Evolutionary conservation across 140 eudicot species (phyloP).

Genomic region (Bidens hawaiensis): DNA sequence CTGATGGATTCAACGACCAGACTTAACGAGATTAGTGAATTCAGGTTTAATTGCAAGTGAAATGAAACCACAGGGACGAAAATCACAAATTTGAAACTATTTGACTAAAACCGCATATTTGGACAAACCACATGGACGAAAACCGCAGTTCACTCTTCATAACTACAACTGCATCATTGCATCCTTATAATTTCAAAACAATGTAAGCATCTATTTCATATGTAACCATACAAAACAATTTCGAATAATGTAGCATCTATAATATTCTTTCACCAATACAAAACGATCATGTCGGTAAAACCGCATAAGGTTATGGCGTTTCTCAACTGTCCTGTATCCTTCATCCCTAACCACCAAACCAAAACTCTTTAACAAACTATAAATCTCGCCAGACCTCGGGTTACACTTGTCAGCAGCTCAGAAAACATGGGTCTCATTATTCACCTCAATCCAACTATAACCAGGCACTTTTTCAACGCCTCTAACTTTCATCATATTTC

Average conservation of each 20-base stretch:
- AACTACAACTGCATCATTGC: background rate
- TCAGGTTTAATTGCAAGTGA: too few species aligned
- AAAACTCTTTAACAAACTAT: constrained; percentile 37
- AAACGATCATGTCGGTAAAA: background rate
- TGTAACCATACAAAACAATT: background rate
- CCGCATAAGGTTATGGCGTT: background rate
- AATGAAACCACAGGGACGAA: too few species aligned
- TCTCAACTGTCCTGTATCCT: constrained; percentile 32
- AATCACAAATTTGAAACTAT: too few species aligned
- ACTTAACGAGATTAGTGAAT: too few species aligned
- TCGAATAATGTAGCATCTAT: too few species aligned
- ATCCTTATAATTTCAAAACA: too few species aligned
- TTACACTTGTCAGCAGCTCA: constrained; percentile 58
- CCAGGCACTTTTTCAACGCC: constrained; percentile 71
- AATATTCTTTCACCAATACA: background rate
- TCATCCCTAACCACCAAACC: constrained; percentile 51
- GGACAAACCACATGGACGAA: too few species aligned
- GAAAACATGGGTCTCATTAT: constrained; percentile 46
- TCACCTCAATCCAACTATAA: constrained; percentile 80
- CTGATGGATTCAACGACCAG: too few species aligned
- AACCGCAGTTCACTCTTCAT: too few species aligned
- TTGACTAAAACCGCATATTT: too few species aligned
- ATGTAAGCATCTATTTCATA: background rate
- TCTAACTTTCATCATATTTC: constrained; percentile 62
- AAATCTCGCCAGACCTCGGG: constrained; percentile 39